Base-by-base conservation (phyloP, 192 early-diverging fungal genomes). In the Martensiomyces pterosporus region DNA sequence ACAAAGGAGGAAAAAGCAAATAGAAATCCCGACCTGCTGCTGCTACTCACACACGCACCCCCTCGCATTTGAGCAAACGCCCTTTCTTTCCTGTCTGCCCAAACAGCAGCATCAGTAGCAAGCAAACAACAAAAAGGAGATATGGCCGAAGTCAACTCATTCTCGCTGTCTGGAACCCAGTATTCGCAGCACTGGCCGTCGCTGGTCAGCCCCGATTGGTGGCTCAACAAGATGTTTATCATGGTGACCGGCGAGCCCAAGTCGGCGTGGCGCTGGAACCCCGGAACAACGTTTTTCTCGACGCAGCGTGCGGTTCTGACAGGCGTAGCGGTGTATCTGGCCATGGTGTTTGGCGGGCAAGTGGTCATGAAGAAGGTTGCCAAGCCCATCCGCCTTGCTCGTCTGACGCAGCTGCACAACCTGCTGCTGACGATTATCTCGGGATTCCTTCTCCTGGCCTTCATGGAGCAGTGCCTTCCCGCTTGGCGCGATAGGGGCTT, bases 311-410 rank as follows among this genome's bases (percentile, higher is more conserved):
- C 36, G 17, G 72, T 75, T 24, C 72, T 75, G 38, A 43, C 66
- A 13, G 72, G 72, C 60, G 64, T 77, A 2, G 67, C 71, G 5
- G n/a, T 61, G n/a, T 92, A 92, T 65, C 77, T 87, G 32, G 53
- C 78, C n/a, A 77, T 89, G 60, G 82, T 92, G 63, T 90, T 90
- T 78, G 87, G 89, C 48, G 85, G 83, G 2, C 85, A 84, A 42
- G 56, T 68, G 50, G 53, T 88, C 42, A 88, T 91, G 88, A 79
- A 67, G 64, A 55, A 63, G 39, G 59, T 68, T 9, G 49, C 64
- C 43, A 75, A 68, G 53, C 72, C 72, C 25, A 68, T 75, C 27
- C 75, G 77, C 39, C 53, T 79, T 27, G 78, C 83, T 47, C 80
- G 82, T 39, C 76, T 88, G 47, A 85, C 82, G 52, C 79, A 90